Evolutionary conservation across 2,329 filamentous ascomycete species (phyloP).

Genomic region (Pseudocercospora fijiensis): DNA sequence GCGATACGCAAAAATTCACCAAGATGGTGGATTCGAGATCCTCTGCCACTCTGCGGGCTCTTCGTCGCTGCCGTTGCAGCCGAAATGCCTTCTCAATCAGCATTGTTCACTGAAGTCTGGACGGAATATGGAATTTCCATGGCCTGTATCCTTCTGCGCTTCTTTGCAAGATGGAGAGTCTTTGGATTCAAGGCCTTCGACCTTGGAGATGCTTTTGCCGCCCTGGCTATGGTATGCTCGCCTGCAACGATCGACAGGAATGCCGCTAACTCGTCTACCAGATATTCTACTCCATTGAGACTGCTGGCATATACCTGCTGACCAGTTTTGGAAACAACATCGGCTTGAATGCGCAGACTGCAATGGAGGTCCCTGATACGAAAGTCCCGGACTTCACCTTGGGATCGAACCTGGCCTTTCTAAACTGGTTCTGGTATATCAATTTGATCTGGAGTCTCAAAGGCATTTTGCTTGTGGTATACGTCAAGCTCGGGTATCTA

Average conservation of each 20-base stretch:
- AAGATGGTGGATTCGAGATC: not conserved
- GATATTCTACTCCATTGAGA: conserved; percentile 22
- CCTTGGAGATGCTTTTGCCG: conserved; percentile 21
- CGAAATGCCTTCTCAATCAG: not conserved
- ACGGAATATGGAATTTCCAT: conserved; percentile 21
- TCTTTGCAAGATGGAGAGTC: conserved; percentile 19
- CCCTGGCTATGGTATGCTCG: conserved; percentile 15
- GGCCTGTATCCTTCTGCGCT: conserved; percentile 14
- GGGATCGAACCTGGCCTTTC: conserved; percentile 37
- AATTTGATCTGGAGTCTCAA: conserved; percentile 39
- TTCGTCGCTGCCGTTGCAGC: not conserved
- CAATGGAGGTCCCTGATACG: conserved; percentile 31
- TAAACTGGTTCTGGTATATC: conserved; percentile 41
- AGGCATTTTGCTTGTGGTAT: conserved; percentile 37
- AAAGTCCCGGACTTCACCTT: conserved; percentile 28
- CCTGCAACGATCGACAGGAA: too few species aligned
- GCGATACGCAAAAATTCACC: not conserved
- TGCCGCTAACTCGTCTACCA: not conserved
- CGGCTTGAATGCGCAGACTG: conserved; percentile 32
- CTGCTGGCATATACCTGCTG: conserved; percentile 22
- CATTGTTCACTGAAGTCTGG: conserved; percentile 20
- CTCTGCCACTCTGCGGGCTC: not conserved
- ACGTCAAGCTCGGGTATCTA: conserved; percentile 29
- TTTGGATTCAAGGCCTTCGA: conserved; percentile 22
- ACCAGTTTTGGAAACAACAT: conserved; percentile 36